Percentiles rank a stretch among this genome's conserved stretches.
Conservation (phyloP, 495 filamentous ascomycete species). For the Lepraria neglecta region DNA sequence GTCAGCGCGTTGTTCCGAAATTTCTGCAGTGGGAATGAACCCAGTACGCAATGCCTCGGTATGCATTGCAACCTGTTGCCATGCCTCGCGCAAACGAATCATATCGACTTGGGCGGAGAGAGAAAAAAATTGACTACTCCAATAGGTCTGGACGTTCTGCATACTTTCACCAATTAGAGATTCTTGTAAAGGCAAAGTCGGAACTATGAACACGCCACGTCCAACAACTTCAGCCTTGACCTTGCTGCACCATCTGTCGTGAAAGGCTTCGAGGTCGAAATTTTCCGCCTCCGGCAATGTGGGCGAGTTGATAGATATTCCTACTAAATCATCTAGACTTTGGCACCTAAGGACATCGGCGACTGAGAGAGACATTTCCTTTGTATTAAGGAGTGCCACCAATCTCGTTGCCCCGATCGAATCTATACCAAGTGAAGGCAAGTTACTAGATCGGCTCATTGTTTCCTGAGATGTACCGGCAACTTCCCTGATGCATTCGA, state of each 20-base stretch:
- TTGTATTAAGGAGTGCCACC: conserved; percentile 29
- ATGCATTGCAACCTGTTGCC: conserved; percentile 48
- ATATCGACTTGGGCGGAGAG: conserved; percentile 48
- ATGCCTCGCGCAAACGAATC: conserved; percentile 49
- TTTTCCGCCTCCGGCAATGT: not conserved
- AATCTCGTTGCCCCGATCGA: conserved; percentile 36
- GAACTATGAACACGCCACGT: conserved; percentile 22
- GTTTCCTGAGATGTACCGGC: conserved; percentile 27
- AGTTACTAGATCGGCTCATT: conserved; percentile 28
- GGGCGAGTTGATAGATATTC: too few species aligned
- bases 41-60: conserved; percentile 63
- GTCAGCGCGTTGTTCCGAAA: conserved; percentile 15
- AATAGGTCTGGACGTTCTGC: conserved; percentile 33
- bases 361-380: conserved; percentile 29
- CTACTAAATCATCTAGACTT: conserved; percentile 24
- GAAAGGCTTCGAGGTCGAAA: conserved; percentile 31
- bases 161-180: conserved; percentile 37
- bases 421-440: conserved; percentile 35
- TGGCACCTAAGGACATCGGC: conserved; percentile 32
- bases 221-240: conserved; percentile 22
- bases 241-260: conserved; percentile 23
- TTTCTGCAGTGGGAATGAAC: conserved; percentile 43
- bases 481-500: conserved; percentile 29
- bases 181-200: conserved; percentile 35
- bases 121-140: conserved; percentile 34